Percentiles rank a stretch among this genome's conserved stretches.
Conservation (phyloP, 2,329 filamentous ascomycete species). For the Leptographium wingfieldii region DNA sequence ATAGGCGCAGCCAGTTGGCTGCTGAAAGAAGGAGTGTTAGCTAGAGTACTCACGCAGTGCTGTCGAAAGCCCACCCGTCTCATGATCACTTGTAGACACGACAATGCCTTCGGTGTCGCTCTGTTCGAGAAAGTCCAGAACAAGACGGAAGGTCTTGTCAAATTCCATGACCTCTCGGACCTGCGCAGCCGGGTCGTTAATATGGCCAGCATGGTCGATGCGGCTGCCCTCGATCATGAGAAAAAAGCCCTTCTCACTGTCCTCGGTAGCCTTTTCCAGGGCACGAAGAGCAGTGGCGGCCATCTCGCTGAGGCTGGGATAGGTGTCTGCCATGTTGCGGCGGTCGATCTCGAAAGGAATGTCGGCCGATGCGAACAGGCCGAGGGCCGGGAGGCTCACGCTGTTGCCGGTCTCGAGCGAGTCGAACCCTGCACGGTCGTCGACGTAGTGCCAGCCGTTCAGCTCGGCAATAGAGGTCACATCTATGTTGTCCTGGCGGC, state of each 20-base stretch:
- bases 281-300: slow-evolving; percentile 66
- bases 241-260: slow-evolving; percentile 90
- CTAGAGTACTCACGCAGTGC: slow-evolving; percentile 54
- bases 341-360: slow-evolving; percentile 93
- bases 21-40: neutral
- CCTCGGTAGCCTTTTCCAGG: slow-evolving; percentile 66
- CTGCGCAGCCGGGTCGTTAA: slow-evolving; percentile 72
- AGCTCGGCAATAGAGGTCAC: slow-evolving; percentile 61
- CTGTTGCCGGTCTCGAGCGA: slow-evolving; percentile 52
- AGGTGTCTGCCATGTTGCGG: slow-evolving; percentile 60
- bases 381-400: slow-evolving; percentile 68
- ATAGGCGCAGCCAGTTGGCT: neutral
- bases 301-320: slow-evolving; percentile 89
- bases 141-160: slow-evolving; percentile 71
- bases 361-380: slow-evolving; percentile 69
- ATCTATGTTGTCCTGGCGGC: slow-evolving; percentile 66
- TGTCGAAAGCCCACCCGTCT: slow-evolving; percentile 78
- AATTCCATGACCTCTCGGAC: slow-evolving; percentile 92
- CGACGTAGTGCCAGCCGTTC: slow-evolving; percentile 66
- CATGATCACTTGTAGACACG: slow-evolving; percentile 87
- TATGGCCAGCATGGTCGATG: slow-evolving; percentile 89
- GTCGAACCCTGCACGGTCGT: slow-evolving; percentile 64
- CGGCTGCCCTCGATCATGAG: slow-evolving; percentile 96
- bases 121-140: slow-evolving; percentile 71
- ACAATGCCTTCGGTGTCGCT: slow-evolving; percentile 65